These are phyloP conservation scores for Ogataea nakhonphanomensis DNA, from an alignment of 805 yeast species.

Conservation along the genomic window DNA sequence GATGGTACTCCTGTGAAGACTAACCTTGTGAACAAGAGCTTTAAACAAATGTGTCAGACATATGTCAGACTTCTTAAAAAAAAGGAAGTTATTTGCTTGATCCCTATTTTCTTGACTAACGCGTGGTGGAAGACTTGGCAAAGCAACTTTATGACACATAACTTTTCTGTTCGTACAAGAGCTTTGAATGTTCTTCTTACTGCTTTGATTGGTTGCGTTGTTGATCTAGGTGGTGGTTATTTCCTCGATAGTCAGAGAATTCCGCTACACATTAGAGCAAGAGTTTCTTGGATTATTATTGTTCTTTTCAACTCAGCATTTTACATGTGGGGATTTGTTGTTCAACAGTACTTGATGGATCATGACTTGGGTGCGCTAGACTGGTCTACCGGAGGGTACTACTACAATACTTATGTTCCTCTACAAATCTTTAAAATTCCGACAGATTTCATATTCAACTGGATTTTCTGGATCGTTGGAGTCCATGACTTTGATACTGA, in stretches of 20 bases:
- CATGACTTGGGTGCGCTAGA: slow-evolving; percentile 16
- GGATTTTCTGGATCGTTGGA: slow-evolving; percentile 29
- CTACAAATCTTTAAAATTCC: slow-evolving; percentile 24
- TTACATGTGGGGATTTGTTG: slow-evolving; percentile 22
- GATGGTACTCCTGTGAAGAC: slow-evolving; percentile 24
- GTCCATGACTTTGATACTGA: slow-evolving; percentile 18
- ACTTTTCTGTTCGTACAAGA: slow-evolving; percentile 26
- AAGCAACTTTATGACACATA: slow-evolving; percentile 21
- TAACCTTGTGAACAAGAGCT: slow-evolving; percentile 9
- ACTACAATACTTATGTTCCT: slow-evolving; percentile 21
- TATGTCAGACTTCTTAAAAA: slow-evolving; percentile 11
- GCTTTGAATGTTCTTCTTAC: slow-evolving; percentile 25
- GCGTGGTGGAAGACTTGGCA: slow-evolving; percentile 28
- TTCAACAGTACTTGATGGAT: slow-evolving; percentile 6
- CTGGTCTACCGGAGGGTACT: slow-evolving; percentile 20
- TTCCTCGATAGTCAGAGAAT: slow-evolving; percentile 17
- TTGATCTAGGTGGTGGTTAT: slow-evolving; percentile 20
- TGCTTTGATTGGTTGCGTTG: slow-evolving; percentile 18
- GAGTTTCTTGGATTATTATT: slow-evolving; percentile 18
- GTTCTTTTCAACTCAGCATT: slow-evolving; percentile 12
- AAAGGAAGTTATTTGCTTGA: slow-evolving; percentile 19
- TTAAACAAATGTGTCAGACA: slow-evolving; percentile 4
- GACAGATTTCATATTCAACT: slow-evolving; percentile 23
- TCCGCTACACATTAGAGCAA: slow-evolving; percentile 14
- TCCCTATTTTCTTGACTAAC: slow-evolving; percentile 21